A percentile compares a stretch with the other conserved stretches of the same genome.
Conservation (phyloP, 139 green algal species). For the Trebouxia sp. region DNA sequence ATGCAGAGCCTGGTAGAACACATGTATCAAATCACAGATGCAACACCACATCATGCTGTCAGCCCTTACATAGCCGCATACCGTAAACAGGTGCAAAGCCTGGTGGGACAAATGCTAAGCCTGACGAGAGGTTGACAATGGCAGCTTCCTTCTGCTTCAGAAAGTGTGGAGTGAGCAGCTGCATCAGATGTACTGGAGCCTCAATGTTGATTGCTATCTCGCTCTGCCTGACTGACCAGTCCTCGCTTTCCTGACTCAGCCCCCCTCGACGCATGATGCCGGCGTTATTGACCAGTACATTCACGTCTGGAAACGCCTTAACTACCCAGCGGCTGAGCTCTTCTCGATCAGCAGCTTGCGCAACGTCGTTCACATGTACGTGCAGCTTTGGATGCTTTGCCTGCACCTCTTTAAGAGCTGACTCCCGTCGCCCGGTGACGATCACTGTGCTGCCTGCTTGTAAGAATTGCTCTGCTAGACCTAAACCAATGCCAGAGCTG, state of each 20-base stretch:
- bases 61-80: neutral
- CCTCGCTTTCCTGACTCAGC: neutral
- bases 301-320: neutral
- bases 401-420: neutral
- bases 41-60: neutral
- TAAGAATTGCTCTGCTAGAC: neutral
- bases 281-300: conserved; percentile 9
- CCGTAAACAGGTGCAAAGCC: neutral
- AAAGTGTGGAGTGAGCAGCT: conserved; percentile 20
- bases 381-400: neutral
- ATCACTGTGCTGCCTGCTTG: conserved; percentile 15
- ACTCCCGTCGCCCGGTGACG: neutral
- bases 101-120: conserved; percentile 3
- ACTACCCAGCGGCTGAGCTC: neutral
- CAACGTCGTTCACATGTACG: neutral
- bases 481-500: neutral
- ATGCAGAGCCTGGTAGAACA: no score
- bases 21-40: no score
- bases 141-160: conserved; percentile 16
- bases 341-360: neutral
- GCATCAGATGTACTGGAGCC: conserved; percentile 4
- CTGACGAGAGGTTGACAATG: conserved; percentile 5
- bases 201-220: conserved; percentile 19
- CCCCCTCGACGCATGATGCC: neutral
- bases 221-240: conserved; percentile 12